Conservation (phyloP, 129 eudicot genomes). For the Scalesia atractyloides region DNA sequence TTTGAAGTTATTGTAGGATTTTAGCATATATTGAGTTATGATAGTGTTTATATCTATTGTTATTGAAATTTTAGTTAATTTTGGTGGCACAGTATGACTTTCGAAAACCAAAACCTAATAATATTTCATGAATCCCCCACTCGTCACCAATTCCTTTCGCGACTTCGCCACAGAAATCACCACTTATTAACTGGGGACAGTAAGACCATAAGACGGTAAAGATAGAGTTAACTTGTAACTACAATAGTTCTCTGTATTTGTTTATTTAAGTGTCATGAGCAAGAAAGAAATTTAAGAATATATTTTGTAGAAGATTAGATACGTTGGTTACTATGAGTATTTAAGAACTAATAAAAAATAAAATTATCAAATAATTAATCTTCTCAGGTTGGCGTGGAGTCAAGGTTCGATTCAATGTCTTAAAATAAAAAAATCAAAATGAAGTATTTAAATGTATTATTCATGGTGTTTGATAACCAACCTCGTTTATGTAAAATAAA, state of each 20-base stretch:
- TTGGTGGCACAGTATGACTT: too few species aligned
- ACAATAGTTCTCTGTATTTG: not conserved
- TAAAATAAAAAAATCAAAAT: not conserved
- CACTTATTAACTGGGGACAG: too few species aligned
- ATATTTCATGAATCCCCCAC: too few species aligned
- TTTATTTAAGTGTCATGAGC: not conserved
- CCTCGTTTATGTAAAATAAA: not conserved
- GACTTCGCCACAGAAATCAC: too few species aligned
- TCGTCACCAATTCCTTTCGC: too few species aligned
- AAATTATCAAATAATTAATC: not conserved
- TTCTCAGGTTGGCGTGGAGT: constrained; percentile 5
- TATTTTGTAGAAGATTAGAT: not conserved
- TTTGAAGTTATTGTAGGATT: too few species aligned
- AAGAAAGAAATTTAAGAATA: not conserved
- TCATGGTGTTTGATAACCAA: constrained; percentile 28
- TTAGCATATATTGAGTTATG: too few species aligned
- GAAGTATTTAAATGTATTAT: constrained; percentile 12
- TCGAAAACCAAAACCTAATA: too few species aligned
- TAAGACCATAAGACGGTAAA: too few species aligned
- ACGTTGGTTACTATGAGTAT: constrained; percentile 2
- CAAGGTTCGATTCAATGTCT: constrained; percentile 4
- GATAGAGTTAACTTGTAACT: not conserved
- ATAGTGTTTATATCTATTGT: too few species aligned
- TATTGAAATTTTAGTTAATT: too few species aligned
- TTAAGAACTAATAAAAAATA: not conserved